Base-by-base conservation (phyloP, 257 asterid species). In the Solanum pennellii region DNA sequence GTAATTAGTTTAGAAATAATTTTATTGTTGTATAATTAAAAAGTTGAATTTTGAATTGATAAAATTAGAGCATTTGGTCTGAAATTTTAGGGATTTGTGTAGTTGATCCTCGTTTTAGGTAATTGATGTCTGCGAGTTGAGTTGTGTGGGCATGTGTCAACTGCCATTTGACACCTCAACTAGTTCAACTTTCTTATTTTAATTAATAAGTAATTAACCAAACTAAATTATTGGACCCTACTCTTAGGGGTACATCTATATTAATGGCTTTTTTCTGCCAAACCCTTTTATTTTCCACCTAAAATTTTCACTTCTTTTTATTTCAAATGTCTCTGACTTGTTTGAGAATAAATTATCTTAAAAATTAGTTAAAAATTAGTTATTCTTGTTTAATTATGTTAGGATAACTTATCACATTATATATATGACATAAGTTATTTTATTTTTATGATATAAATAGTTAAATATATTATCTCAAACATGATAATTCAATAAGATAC, bases 131-230 rank as follows among this genome's bases (percentile, higher is more conserved):
- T 87, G 21, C 9, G 47, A 25, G 41, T 25, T 10, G 59, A 21
- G 52, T 25, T 31, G 75, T 84, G 87, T 27, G 92, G 73, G 82
- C 93, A 93, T 92, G 94, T 92, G 94, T 88, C 88, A 7, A 74
- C 37, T 84, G 89, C 88, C 89, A 82, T 90, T 88, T 90, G 93
- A 94, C 94, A 91, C 87, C 94, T 93, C 93, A 92, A 86, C 93
- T 44, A 69, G 84, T 68, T 71, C 83, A 52, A 59, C 83, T 85
- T 86, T 83, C 11, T 45, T 52, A 72, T 44, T 86, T 85, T 44
- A 33, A 86, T 52, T 52, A 37, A 37, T 52, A 33, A 33, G 35
- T 52, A 52, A 52, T 79, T 76, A 60, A 77, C 74, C 42, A 72
- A 72, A 66, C 75, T 44, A 66, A 23, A 66, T n/a, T n/a, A 83